Conservation (phyloP, 257 asterid species). For the Striga asiatica region DNA sequence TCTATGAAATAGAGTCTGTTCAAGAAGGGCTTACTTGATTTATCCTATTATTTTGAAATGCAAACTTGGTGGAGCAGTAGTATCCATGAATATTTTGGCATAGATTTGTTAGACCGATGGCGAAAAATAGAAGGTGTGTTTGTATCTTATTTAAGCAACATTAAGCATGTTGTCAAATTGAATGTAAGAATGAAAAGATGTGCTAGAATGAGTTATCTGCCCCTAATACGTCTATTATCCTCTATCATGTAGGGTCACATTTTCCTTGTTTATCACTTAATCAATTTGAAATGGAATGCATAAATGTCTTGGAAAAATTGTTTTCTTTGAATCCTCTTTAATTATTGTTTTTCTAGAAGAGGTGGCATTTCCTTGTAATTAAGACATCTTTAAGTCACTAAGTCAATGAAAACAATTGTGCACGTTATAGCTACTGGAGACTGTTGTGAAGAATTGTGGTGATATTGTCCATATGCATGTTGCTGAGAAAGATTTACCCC, state of each 20-base stretch:
- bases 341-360: conserved; percentile 16
- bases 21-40: not conserved
- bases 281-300: not conserved
- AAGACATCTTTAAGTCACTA: conserved; percentile 9
- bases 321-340: conserved; percentile 8
- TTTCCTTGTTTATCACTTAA: not conserved
- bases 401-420: conserved; percentile 13
- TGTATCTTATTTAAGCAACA: not conserved
- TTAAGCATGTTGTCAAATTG: not conserved
- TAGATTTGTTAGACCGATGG: not conserved
- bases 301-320: not conserved
- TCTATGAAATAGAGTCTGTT: not conserved
- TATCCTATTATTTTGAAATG: conserved; percentile 4
- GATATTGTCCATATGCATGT: conserved; percentile 74
- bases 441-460: conserved; percentile 71
- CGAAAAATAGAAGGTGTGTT: not conserved
- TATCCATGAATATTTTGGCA: not conserved
- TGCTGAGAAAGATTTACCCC: conserved; percentile 64
- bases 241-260: conserved; percentile 17
- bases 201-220: conserved; percentile 1
- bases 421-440: conserved; percentile 53
- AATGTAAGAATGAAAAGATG: not conserved
- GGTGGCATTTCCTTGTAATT: conserved; percentile 12
- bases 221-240: conserved; percentile 8
- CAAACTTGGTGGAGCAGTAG: conserved; percentile 2